Conservation (phyloP, 768 basidiomycete species). For the Fistulinella prunicolor region DNA sequence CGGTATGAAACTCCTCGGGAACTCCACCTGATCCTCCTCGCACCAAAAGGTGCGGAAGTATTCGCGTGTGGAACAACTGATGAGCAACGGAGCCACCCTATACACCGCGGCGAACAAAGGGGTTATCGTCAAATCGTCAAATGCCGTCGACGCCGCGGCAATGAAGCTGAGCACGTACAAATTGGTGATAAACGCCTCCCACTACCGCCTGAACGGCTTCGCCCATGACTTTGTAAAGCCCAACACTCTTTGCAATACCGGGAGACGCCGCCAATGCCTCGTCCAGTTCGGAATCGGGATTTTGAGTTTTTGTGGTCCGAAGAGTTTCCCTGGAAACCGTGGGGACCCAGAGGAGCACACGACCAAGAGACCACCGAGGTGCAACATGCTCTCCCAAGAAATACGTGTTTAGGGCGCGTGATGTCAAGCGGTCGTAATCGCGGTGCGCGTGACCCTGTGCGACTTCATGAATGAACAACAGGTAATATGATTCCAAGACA, state of each 20-base stretch:
- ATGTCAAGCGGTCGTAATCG: conserved; percentile 56
- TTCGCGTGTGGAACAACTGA: conserved; percentile 34
- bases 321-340: conserved; percentile 42
- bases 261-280: conserved; percentile 29
- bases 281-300: conserved; percentile 26
- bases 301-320: conserved; percentile 11
- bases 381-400: conserved; percentile 72
- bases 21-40: conserved; percentile 26
- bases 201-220: conserved; percentile 73
- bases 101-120: neutral
- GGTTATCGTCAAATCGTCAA: conserved; percentile 10
- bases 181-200: conserved; percentile 77
- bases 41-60: conserved; percentile 32
- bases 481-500: conserved; percentile 70
- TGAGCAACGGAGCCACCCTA: conserved; percentile 35
- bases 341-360: conserved; percentile 73
- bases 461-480: conserved; percentile 64
- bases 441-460: conserved; percentile 44
- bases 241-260: conserved; percentile 50
- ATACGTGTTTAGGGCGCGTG: conserved; percentile 64
- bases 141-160: conserved; percentile 9
- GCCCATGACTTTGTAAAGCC: conserved; percentile 75
- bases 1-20: conserved; percentile 30
- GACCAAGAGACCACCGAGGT: conserved; percentile 69
- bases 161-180: conserved; percentile 48